Base-by-base conservation (phyloP, 768 basidiomycete genomes). In the Pleurotus tuoliensis region DNA sequence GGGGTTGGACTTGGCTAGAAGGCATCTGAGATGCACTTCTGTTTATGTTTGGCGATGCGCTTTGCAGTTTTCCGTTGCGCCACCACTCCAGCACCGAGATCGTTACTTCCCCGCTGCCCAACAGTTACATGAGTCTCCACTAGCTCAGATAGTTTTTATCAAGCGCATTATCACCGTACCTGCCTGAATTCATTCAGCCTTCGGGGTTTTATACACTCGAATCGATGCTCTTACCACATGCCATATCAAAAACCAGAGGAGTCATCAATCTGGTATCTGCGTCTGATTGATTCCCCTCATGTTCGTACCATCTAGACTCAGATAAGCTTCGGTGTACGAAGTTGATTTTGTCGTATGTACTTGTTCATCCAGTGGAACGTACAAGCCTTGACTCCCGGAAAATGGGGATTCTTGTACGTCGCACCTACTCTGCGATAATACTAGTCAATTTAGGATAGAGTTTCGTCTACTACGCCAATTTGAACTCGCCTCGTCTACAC, bases 371-470 rank as follows among this genome's bases (percentile, higher is more conserved):
- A 82, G 24, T 74, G 64, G 59, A 77, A 77, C 18, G 84, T 68
- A 64, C 79, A 80, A 25, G 76, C 78, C 56, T 81, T 76, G 53
- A 88, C 76, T 5, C 84, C 86, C 2, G 83, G 84, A 59, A 82
- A 87, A 69, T 88, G 87, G 0, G 87, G 86, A 63, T 89, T 89
- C 11, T 87, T 80, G 68, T 90, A 88, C 8, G 80, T 82, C 16
- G 82, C 68, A n/a, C 82, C 81, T 1, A 88, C 85, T 71, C 82
- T 81, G 45, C 69, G 76, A 64, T 86, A 85, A 63, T 85, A 86
- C 84, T 22, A 50, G 20, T 30, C 16, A 51, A 47, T 11, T 22
- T 34, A 53, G 24, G 43, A 38, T 27, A 48, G 15, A 55, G 75
- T 11, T 64, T 82, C 85, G 64, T 86, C 79, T 51, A 79, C 82